Evolutionary conservation across 306 rosid species (phyloP).

Genomic region (Phaseolus lunatus): DNA sequence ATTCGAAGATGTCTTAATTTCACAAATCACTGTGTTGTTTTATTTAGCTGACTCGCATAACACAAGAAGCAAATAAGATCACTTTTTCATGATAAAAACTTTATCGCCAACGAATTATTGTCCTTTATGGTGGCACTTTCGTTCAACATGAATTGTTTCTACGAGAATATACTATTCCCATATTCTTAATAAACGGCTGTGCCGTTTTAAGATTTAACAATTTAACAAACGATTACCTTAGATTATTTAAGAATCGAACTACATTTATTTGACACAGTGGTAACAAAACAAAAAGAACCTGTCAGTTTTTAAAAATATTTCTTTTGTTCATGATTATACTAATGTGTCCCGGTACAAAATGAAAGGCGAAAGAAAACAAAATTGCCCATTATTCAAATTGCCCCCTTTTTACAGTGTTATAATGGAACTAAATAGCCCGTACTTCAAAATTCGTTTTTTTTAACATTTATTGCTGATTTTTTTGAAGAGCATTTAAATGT

Average conservation of each 20-base stretch:
- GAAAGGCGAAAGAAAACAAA: neutral
- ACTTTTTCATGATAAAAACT: neutral
- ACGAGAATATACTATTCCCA: neutral
- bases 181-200: neutral
- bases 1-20: constrained; percentile 3
- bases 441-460: too few relatives aligned
- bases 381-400: neutral
- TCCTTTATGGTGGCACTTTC: neutral
- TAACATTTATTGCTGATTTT: too few relatives aligned
- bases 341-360: neutral
- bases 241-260: neutral
- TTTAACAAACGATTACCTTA: neutral
- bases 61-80: neutral
- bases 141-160: neutral
- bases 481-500: too few relatives aligned
- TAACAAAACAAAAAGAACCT: neutral
- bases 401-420: neutral
- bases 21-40: neutral
- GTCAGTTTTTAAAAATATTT: neutral
- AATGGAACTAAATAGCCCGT: neutral
- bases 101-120: too few relatives aligned
- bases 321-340: neutral
- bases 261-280: neutral
- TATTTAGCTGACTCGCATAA: neutral
- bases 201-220: neutral